A percentile compares a stretch with the other conserved stretches of the same genome.
These are phyloP conservation scores for Yamadazyma paraphyllophila DNA, from an alignment of 805 yeast species.

Conservation along the genomic window DNA sequence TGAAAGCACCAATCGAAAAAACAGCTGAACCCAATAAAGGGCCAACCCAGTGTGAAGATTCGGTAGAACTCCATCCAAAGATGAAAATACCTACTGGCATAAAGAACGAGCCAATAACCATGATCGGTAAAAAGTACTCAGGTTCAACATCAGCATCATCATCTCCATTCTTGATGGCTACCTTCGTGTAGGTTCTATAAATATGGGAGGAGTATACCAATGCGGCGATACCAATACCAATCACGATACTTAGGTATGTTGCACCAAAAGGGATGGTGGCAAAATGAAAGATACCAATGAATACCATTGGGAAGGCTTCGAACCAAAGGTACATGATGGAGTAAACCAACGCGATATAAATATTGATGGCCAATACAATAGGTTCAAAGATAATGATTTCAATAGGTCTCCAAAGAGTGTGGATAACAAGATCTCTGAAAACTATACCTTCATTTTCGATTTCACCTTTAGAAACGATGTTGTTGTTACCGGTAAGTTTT, in stretches of 20 bases:
- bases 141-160: constrained; percentile 43
- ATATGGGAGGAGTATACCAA: constrained; percentile 25
- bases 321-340: constrained; percentile 56
- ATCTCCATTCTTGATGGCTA: constrained; percentile 20
- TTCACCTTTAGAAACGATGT: constrained; percentile 41
- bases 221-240: constrained; percentile 48
- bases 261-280: constrained; percentile 47
- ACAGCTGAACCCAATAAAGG: constrained; percentile 46
- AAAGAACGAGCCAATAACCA: constrained; percentile 39
- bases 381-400: constrained; percentile 53
- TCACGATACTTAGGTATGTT: constrained; percentile 45
- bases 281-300: constrained; percentile 43
- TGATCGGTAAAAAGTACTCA: constrained; percentile 42
- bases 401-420: constrained; percentile 49
- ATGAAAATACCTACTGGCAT: constrained; percentile 45
- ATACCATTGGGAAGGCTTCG: constrained; percentile 53
- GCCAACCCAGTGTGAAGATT: constrained; percentile 46
- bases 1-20: constrained; percentile 41
- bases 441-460: constrained; percentile 19
- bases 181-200: constrained; percentile 22
- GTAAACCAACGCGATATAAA: constrained; percentile 53
- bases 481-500: constrained; percentile 46
- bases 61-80: constrained; percentile 50
- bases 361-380: constrained; percentile 52
- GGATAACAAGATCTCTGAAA: constrained; percentile 19